A percentile compares a stretch with the other conserved stretches of the same genome.
Evolutionary conservation across 2,329 filamentous ascomycete species (phyloP).

Genomic region (Aspergillus pseudotamarii): DNA sequence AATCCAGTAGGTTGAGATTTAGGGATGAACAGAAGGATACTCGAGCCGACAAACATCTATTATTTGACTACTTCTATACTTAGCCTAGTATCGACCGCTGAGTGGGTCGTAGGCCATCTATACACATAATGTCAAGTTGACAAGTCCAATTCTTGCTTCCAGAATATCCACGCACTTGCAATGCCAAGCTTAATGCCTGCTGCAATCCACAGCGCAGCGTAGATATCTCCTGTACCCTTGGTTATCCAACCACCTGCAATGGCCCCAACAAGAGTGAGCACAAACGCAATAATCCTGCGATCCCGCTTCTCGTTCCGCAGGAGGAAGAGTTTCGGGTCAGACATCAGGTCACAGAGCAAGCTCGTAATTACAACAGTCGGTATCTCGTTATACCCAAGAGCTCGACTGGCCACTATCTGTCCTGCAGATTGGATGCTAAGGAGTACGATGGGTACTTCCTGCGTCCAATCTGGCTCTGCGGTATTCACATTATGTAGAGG

Average conservation of each 20-base stretch:
- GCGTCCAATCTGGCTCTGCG: constrained; percentile 21
- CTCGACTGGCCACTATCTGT: constrained; percentile 33
- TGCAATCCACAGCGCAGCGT: constrained; percentile 27
- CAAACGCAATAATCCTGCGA: constrained; percentile 30
- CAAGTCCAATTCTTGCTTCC: constrained; percentile 10
- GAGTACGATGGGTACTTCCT: constrained; percentile 33
- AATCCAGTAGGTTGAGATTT: neutral
- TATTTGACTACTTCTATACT: neutral
- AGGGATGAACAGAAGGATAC: neutral
- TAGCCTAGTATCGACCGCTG: neutral
- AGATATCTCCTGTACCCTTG: constrained; percentile 27
- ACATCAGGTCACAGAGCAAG: constrained; percentile 34
- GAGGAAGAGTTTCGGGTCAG: constrained; percentile 31
- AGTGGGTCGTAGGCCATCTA: neutral
- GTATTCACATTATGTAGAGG: neutral
- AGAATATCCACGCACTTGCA: constrained; percentile 25
- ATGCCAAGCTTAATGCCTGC: constrained; percentile 28
- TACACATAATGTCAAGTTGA: neutral
- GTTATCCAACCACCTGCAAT: constrained; percentile 34
- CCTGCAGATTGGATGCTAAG: constrained; percentile 36
- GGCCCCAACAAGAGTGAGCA: constrained; percentile 29
- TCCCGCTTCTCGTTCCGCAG: constrained; percentile 32
- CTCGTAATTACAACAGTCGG: constrained; percentile 39
- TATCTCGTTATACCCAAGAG: constrained; percentile 33
- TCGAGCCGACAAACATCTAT: neutral